Evolutionary conservation across 2,329 filamentous ascomycete species (phyloP).

Genomic region (Talaromyces pinophilus): DNA sequence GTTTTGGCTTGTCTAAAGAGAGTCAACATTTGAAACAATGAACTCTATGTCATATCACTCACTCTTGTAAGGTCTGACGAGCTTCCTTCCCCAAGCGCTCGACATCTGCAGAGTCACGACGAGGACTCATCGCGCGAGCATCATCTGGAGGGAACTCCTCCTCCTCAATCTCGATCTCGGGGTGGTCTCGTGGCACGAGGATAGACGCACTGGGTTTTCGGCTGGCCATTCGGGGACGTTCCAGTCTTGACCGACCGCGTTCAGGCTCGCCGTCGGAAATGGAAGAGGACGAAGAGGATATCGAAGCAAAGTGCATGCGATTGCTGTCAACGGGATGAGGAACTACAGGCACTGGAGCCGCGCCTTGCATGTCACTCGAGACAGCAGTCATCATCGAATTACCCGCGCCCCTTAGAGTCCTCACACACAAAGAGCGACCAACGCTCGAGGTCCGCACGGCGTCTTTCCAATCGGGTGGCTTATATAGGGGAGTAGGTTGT

Average conservation of each 20-base stretch:
- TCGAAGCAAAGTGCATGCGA: conserved; percentile 43
- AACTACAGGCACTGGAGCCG: conserved; percentile 42
- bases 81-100: conserved; percentile 84
- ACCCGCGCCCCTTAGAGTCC: conserved; percentile 18
- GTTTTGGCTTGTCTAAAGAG: conserved; percentile 78
- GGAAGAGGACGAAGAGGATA: conserved; percentile 51
- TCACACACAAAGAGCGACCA: conserved; percentile 28
- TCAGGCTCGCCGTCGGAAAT: conserved; percentile 51
- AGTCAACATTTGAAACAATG: neutral
- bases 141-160: conserved; percentile 81
- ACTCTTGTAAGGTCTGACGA: conserved; percentile 64
- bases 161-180: conserved; percentile 70
- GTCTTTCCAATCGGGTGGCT: conserved; percentile 9
- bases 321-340: conserved; percentile 43
- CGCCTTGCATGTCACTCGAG: conserved; percentile 39
- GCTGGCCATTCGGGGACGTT: conserved; percentile 68
- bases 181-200: conserved; percentile 75
- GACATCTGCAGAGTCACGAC: conserved; percentile 85
- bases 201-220: conserved; percentile 81
- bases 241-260: conserved; percentile 45
- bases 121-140: conserved; percentile 90
- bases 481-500: neutral
- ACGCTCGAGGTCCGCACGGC: conserved; percentile 21
- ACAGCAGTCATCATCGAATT: conserved; percentile 37
- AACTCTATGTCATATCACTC: conserved; percentile 32